Conservation (phyloP, 176 grass and related monocot genomes). For the Oryza meridionalis region DNA sequence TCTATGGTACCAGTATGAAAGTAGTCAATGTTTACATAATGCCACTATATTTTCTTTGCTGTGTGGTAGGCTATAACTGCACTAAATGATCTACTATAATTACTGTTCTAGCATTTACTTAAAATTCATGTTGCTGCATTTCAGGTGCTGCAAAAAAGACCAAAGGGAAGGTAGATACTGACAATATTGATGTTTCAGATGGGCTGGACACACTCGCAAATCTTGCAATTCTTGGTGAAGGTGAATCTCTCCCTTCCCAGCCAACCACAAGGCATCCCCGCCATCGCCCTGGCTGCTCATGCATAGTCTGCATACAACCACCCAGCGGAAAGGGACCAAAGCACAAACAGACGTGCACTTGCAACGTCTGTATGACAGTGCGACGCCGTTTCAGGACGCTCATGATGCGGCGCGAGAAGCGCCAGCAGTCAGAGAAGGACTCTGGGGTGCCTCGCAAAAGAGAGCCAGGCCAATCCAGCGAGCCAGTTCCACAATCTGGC, state of each 20-base stretch:
- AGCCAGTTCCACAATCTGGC: constrained; percentile 27
- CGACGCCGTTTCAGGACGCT: constrained; percentile 92
- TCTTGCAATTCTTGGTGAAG: constrained; percentile 91
- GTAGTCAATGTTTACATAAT: not conserved
- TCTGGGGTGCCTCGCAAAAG: constrained; percentile 40
- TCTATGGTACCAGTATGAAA: constrained; percentile 1
- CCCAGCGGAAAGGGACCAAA: constrained; percentile 99
- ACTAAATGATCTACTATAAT: not conserved
- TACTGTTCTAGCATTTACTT: constrained; percentile 4
- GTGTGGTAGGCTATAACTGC: not conserved
- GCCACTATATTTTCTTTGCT: not conserved
- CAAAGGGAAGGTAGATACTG: constrained; percentile 60
- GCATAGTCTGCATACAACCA: constrained; percentile 99
- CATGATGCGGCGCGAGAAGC: constrained; percentile 89
- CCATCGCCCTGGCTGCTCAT: constrained; percentile 88
- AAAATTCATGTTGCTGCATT: not conserved
- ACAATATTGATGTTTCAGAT: constrained; percentile 72
- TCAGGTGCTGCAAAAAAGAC: constrained; percentile 67
- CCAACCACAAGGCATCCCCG: constrained; percentile 91
- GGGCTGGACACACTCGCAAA: constrained; percentile 93
- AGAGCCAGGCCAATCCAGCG: constrained; percentile 46
- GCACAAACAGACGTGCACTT: constrained; percentile 89
- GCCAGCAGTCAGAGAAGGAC: constrained; percentile 58
- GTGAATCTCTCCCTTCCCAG: constrained; percentile 69
- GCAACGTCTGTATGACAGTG: constrained; percentile 96